Conservation (phyloP, 2,329 filamentous ascomycete genomes). For the Arthrobotrys musiformis region DNA sequence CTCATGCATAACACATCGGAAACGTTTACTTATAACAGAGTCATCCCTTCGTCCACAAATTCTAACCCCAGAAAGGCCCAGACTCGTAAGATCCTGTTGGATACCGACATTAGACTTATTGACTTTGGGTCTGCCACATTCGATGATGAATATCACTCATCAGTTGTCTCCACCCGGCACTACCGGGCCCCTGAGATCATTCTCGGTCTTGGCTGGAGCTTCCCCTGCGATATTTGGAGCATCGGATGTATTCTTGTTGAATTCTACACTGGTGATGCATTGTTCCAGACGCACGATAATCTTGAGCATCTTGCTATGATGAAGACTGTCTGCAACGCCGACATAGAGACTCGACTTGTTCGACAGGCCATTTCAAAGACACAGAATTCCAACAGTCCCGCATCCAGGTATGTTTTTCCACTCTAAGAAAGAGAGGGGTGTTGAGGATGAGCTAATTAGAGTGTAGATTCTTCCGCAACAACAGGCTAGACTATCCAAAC, state of each 20-base stretch:
- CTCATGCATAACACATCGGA: slow-evolving; percentile 74
- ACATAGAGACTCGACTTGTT: slow-evolving; percentile 71
- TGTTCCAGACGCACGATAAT: slow-evolving; percentile 79
- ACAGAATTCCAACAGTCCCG: slow-evolving; percentile 70
- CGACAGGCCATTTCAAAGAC: slow-evolving; percentile 70
- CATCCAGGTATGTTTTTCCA: slow-evolving; percentile 73
- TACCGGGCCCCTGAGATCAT: slow-evolving; percentile 78
- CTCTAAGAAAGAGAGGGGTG: not conserved
- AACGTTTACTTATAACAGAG: slow-evolving; percentile 76
- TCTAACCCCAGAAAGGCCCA: slow-evolving; percentile 71
- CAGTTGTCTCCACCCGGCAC: slow-evolving; percentile 76
- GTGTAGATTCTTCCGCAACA: slow-evolving; percentile 73
- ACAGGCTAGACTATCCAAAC: slow-evolving; percentile 74
- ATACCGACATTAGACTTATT: slow-evolving; percentile 76
- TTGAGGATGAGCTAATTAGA: not conserved
- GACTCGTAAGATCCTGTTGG: slow-evolving; percentile 73
- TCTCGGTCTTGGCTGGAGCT: slow-evolving; percentile 76
- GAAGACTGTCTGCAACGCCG: slow-evolving; percentile 73
- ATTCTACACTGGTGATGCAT: slow-evolving; percentile 76
- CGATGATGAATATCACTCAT: slow-evolving; percentile 78
- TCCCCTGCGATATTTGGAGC: slow-evolving; percentile 78
- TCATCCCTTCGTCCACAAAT: slow-evolving; percentile 74
- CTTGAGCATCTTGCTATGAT: slow-evolving; percentile 80
- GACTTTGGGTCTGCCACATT: slow-evolving; percentile 79
- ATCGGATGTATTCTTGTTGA: slow-evolving; percentile 78